Percentiles rank a stretch among this genome's conserved stretches.
Conservation (phyloP, 73 alveolate species). For the Effrenium voratum region DNA sequence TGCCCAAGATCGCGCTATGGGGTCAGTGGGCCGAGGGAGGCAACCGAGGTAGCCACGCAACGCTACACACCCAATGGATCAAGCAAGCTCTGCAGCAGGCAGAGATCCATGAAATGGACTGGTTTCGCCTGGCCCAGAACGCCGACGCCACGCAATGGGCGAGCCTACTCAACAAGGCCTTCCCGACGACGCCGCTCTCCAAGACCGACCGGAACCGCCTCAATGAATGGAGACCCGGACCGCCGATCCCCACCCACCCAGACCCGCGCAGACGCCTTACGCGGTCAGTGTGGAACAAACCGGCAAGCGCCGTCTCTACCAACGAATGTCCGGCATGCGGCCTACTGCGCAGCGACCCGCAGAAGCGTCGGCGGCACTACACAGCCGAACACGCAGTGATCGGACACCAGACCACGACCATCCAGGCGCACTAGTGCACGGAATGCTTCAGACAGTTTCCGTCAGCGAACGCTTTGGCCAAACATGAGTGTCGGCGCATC, state of each 20-base stretch:
- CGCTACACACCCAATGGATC: background rate
- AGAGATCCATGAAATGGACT: background rate
- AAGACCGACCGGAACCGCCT: background rate
- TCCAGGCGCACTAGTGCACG: background rate
- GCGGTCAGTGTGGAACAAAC: background rate
- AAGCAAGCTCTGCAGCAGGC: background rate
- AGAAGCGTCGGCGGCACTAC: background rate
- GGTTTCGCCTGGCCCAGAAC: constrained; percentile 26
- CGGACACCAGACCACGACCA: background rate
- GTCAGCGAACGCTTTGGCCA: background rate
- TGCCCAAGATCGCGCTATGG: background rate
- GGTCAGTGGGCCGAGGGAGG: background rate
- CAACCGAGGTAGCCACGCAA: background rate
- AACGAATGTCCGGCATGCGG: constrained; percentile 27
- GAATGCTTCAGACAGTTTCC: background rate
- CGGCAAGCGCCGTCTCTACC: background rate
- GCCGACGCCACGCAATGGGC: background rate
- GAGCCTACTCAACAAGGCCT: background rate
- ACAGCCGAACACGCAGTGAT: background rate
- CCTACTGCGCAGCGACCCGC: background rate
- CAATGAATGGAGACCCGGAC: background rate
- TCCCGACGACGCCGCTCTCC: background rate
- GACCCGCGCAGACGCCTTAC: background rate
- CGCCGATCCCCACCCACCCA: background rate
- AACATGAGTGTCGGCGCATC: background rate